phyloP scores from a whole-genome alignment of 257 asterid genomes.

The Schizonepeta tenuifolia region DNA sequence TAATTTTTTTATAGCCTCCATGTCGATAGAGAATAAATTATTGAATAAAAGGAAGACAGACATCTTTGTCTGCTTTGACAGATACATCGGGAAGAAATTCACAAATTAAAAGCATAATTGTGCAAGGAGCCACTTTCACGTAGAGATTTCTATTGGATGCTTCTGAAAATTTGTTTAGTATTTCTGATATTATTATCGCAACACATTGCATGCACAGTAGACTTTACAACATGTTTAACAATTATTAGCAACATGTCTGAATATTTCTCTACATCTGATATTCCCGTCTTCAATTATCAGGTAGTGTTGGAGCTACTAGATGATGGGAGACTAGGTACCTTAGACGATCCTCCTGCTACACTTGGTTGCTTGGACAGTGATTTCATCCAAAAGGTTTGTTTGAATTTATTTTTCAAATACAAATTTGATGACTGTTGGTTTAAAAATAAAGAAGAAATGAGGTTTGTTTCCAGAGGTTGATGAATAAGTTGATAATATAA shows the following conservation, averaged over 20 bases:
- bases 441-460: neutral
- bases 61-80: conserved; percentile 11
- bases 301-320: conserved; percentile 80
- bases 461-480: neutral
- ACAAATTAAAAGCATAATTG: too few relatives aligned
- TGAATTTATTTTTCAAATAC: neutral
- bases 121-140: neutral
- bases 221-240: neutral
- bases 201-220: neutral
- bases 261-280: conserved; percentile 22
- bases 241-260: neutral
- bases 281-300: conserved; percentile 44
- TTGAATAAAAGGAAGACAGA: neutral
- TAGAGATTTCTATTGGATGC: neutral
- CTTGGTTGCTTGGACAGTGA: conserved; percentile 75
- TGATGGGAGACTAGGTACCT: conserved; percentile 77
- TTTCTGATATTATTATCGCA: neutral
- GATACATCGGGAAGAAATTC: conserved; percentile 3
- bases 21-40: conserved; percentile 17
- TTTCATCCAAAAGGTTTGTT: conserved; percentile 74
- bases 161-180: neutral
- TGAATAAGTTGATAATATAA: neutral
- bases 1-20: conserved; percentile 9
- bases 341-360: conserved; percentile 78
- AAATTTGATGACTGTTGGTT: neutral